Percentiles rank a stretch among this genome's conserved stretches.
These are phyloP conservation scores for Annulohypoxylon nitens DNA, from an alignment of 495 filamentous ascomycete genomes.

Conservation along the genomic window DNA sequence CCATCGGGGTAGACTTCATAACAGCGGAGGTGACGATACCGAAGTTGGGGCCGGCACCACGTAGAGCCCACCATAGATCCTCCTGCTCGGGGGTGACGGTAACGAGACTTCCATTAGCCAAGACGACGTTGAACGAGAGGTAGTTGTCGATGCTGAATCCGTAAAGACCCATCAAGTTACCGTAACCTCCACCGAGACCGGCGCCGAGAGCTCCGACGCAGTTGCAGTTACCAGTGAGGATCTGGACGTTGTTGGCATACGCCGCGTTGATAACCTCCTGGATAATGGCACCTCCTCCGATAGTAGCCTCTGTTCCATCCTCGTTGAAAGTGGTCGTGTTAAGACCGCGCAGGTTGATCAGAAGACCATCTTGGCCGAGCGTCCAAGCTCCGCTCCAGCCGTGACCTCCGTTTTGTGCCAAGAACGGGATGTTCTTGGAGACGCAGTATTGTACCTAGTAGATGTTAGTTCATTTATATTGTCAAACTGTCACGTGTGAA, in stretches of 20 bases:
- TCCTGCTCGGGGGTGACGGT: slow-evolving; percentile 44
- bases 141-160: slow-evolving; percentile 22
- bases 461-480: neutral
- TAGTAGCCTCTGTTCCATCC: slow-evolving; percentile 12
- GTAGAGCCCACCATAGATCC: slow-evolving; percentile 59
- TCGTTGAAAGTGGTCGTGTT: slow-evolving; percentile 12
- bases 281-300: slow-evolving; percentile 19
- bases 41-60: slow-evolving; percentile 64
- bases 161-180: slow-evolving; percentile 26
- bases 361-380: slow-evolving; percentile 16
- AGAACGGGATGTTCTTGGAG: slow-evolving; percentile 18
- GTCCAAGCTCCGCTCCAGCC: slow-evolving; percentile 18
- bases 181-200: slow-evolving; percentile 60
- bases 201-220: slow-evolving; percentile 62
- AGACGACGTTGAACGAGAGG: slow-evolving; percentile 58
- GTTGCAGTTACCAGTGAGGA: slow-evolving; percentile 52
- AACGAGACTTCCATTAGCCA: slow-evolving; percentile 48
- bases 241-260: slow-evolving; percentile 4
- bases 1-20: slow-evolving; percentile 48
- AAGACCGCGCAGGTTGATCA: slow-evolving; percentile 27
- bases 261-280: slow-evolving; percentile 16
- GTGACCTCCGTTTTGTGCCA: slow-evolving; percentile 27
- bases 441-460: slow-evolving; percentile 14
- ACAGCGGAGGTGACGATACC: slow-evolving; percentile 62
- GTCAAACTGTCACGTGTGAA: neutral